phyloP scores from a whole-genome alignment of 805 yeast species.

The Saturnispora serradocipensis region DNA sequence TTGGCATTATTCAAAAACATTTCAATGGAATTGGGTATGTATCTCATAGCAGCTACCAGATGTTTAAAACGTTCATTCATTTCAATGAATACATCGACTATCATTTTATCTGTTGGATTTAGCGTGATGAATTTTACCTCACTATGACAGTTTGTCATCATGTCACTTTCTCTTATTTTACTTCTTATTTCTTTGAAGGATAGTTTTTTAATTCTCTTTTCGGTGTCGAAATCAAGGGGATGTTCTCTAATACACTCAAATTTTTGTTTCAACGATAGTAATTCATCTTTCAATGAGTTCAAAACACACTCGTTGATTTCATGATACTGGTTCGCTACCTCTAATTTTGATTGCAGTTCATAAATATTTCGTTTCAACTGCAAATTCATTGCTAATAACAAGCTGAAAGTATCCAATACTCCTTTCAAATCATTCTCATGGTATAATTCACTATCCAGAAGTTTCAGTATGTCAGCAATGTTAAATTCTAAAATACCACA shows the following conservation, averaged over 20 bases:
- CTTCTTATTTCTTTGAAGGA: neutral
- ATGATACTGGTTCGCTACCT: conserved; percentile 33
- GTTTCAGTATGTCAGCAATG: conserved; percentile 28
- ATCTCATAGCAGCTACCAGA: conserved; percentile 40
- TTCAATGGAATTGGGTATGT: conserved; percentile 42
- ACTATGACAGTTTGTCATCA: neutral
- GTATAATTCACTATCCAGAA: conserved; percentile 19
- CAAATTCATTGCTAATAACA: conserved; percentile 23
- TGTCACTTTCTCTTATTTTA: conserved; percentile 1
- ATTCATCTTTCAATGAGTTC: conserved; percentile 33
- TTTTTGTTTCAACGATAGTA: conserved; percentile 12
- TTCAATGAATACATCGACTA: conserved; percentile 25
- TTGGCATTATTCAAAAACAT: conserved; percentile 30
- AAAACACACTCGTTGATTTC: conserved; percentile 36
- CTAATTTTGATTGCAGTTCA: conserved; percentile 28
- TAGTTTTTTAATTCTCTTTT: conserved; percentile 17
- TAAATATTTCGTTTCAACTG: conserved; percentile 23
- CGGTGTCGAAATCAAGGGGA: conserved; percentile 29
- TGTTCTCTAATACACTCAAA: conserved; percentile 22
- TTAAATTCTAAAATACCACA: conserved; percentile 29
- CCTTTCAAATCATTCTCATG: conserved; percentile 6
- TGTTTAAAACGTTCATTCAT: conserved; percentile 40
- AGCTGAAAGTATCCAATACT: conserved; percentile 27
- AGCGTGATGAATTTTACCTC: conserved; percentile 4
- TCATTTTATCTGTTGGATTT: conserved; percentile 1